Percentiles rank a stretch among this genome's conserved stretches.
These are phyloP conservation scores for Hanseniaspora singularis DNA, from an alignment of 805 yeast species.

Conservation along the genomic window DNA sequence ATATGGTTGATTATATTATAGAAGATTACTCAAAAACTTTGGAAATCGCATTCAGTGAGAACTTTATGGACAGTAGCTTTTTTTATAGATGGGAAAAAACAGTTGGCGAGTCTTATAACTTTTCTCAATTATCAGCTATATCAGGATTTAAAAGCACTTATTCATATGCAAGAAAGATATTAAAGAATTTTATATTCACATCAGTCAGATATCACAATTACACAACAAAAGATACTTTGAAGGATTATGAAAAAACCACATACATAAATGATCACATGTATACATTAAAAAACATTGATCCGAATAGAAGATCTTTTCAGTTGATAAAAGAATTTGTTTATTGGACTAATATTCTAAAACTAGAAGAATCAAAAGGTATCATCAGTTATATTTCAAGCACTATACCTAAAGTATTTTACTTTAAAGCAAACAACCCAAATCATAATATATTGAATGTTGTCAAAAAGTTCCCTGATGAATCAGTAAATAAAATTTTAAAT, in stretches of 20 bases:
- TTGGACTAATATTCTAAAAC: not conserved
- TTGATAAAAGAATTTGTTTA: not conserved
- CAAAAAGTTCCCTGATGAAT: slow-evolving; percentile 7
- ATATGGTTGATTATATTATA: not conserved
- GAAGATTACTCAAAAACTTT: not conserved
- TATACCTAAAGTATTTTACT: not conserved
- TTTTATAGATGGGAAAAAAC: too few species aligned
- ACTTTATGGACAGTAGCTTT: too few species aligned
- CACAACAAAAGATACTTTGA: too few species aligned
- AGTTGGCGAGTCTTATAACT: too few species aligned
- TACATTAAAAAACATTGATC: not conserved
- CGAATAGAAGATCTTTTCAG: not conserved
- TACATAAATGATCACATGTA: not conserved
- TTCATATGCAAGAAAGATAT: too few species aligned
- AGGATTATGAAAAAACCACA: not conserved
- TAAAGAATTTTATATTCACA: too few species aligned
- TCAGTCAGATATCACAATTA: too few species aligned
- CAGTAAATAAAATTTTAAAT: not conserved
- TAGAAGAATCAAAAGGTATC: not conserved
- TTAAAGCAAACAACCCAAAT: not conserved
- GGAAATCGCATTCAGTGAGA: not conserved
- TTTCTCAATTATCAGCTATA: too few species aligned
- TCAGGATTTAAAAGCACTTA: too few species aligned
- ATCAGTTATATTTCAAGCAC: not conserved
- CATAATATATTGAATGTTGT: slow-evolving; percentile 3